A percentile compares a stretch with the other conserved stretches of the same genome.
Evolutionary conservation across 148 eudicot species (phyloP).

Genomic region (Dysphania ambrosioides): DNA sequence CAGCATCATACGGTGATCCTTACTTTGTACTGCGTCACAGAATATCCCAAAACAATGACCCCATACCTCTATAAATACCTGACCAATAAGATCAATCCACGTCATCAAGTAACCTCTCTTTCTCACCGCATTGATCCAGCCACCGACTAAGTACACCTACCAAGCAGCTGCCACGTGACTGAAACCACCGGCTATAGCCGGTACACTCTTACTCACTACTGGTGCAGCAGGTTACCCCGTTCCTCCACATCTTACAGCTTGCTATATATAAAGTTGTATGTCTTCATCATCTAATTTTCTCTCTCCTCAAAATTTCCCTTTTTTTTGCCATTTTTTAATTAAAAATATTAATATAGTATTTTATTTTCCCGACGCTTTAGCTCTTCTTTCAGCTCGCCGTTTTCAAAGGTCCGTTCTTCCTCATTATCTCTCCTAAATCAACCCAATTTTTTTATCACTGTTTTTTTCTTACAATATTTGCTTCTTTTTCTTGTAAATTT

Average conservation of each 20-base stretch:
- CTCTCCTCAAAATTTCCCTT: slow-evolving; percentile 11
- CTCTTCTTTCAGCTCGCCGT: slow-evolving; percentile 25
- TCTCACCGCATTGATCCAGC: slow-evolving; percentile 24
- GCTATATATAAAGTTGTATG: slow-evolving; percentile 30
- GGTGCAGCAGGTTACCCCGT: slow-evolving; percentile 42
- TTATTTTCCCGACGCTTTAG: slow-evolving; percentile 13
- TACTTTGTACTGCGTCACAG: slow-evolving; percentile 8
- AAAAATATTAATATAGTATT: background rate
- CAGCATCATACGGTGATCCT: background rate
- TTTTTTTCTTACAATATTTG: background rate
- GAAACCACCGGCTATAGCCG: slow-evolving; percentile 31
- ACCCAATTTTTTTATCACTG: slow-evolving; percentile 23
- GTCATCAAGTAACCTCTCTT: slow-evolving; percentile 11
- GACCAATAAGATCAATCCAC: slow-evolving; percentile 25
- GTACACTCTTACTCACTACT: slow-evolving; percentile 32
- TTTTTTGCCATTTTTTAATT: background rate
- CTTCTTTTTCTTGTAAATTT: background rate
- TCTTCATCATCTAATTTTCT: slow-evolving; percentile 15
- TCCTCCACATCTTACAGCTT: slow-evolving; percentile 32
- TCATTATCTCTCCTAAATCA: slow-evolving; percentile 8
- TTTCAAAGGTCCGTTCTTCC: slow-evolving; percentile 27
- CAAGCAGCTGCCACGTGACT: slow-evolving; percentile 36
- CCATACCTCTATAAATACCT: background rate
- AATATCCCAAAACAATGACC: slow-evolving; percentile 3
- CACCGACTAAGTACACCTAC: slow-evolving; percentile 35